Evolutionary conservation across 768 basidiomycete species (phyloP), one percentile per base, ranked within the genome.

Genomic region (Auriscalpium orientale): DNA sequence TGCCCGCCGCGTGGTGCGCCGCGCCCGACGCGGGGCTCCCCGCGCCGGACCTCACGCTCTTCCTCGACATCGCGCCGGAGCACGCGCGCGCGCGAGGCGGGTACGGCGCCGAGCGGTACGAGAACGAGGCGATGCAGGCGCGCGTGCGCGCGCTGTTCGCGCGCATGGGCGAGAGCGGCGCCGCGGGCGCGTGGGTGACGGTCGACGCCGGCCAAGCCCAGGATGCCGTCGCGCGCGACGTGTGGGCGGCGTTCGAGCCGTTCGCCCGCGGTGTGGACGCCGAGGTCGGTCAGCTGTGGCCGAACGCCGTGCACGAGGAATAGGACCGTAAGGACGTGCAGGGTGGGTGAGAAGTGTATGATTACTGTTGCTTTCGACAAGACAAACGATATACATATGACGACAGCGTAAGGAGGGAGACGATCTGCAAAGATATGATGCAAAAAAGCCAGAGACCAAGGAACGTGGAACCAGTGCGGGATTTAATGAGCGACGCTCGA

Each of bases 21-120:
- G 74, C 83, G 1, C 94, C 95, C 5, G 95, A 99, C 61, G 72
- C 84, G n/a, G 80, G 82, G 8, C 84, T 99, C 16, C 97, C 95
- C 10, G 78, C 86, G 0, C 95, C 95, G 0, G 97, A 98, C 67
- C 69, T 95, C 40, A 85, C 86, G 0, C 64, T 98, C 46, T 97
- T 95, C 74, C 83, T 99, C 57, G 84, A 93, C 62, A 78, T 98
- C 58, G 71, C 83, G 0, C 85, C 91, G 0, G 83, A 84, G 43
- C 71, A 76, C 12, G 90, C 92, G 0, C 76, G 76, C 43, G 65
- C 68, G 46, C 80, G 95, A 13, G 88, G 85, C 1, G 90, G 89
- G 0, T 97, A 88, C 62, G 94, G 94, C 4, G 79, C 81, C 53
- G 94, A 95, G 71, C 77, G 92, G 43, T 95, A 95, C 61, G 93